Base-by-base conservation (phyloP, 306 rosid genomes). In the Gynostemma pentaphyllum region DNA sequence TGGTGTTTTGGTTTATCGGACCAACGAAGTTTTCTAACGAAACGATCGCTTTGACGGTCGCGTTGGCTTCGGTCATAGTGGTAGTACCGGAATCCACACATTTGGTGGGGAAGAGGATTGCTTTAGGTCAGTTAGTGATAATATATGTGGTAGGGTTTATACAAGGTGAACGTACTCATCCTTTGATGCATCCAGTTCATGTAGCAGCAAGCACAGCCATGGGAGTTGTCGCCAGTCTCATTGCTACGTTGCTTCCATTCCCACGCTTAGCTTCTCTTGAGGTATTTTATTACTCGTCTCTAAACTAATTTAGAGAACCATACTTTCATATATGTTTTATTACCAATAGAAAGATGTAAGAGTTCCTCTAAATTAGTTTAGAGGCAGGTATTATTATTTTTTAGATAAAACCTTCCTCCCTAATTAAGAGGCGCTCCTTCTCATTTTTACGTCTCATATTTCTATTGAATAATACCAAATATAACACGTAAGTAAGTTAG, bases 51-150 rank as follows among this genome's bases (percentile, higher is more conserved):
- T 3, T 78, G 53, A 80, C 83, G 0, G 90, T 77, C 54, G 83
- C 72, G 0, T 41, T 84, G 0, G 82, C 75, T 0, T 80, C 91
- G 0, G 80, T 82, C 23, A 74, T 78, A 27, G 95, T 82, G 69
- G 82, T 67, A 1, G 42, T 87, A 37, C 88, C 88, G 0, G 72
- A 68, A 45, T 51, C 62, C 0, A 71, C 85, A 1, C 81, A 77
- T 65, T 68, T 81, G 57, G 45, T 87, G 4, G 65, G 84, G 7
- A 83, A 81, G 55, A 71, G 86, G 5, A 77, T 87, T 53, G 82
- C 90, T 1, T n/a, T 81, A 47, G 88, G 86, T 5, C 88, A 87
- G 56, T 74, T 76, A 9, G 86, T 87, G 64, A 10, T 83, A 3
- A 75, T 79, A 10, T 87, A 87, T 16, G 87, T 81, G 0, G 23